Percentiles rank a stretch among this genome's conserved stretches.
Conservation (phyloP, 139 green algal species). For the Volvox africanus region DNA sequence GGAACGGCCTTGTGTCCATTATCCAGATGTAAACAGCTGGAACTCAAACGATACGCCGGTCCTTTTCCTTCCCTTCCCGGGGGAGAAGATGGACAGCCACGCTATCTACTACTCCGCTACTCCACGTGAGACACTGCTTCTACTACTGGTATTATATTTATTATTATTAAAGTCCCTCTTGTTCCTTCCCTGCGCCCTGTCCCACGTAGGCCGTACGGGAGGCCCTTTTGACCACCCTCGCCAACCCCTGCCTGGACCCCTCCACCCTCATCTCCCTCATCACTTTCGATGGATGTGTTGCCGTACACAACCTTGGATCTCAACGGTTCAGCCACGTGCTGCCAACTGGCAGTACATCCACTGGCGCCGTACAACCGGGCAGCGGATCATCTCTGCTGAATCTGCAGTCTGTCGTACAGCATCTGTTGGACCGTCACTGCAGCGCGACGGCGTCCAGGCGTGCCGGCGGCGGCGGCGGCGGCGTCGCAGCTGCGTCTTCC, state of each 20-base stretch:
- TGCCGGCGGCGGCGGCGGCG: background rate
- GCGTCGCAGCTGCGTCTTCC: no score
- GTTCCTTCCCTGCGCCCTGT: background rate
- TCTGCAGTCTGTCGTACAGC: background rate
- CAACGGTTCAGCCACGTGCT: constrained; percentile 30
- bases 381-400: background rate
- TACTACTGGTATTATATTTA: background rate
- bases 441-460: background rate
- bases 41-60: no score
- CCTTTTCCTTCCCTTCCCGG: no score
- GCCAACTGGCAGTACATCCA: background rate
- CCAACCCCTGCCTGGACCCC: background rate
- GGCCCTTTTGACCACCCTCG: background rate
- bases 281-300: constrained; percentile 37
- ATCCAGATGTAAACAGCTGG: no score
- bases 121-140: no score
- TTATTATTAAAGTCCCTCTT: background rate
- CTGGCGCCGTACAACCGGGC: background rate
- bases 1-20: no score
- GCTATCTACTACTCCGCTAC: no score
- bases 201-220: background rate
- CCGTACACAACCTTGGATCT: constrained; percentile 28
- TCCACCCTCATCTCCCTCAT: constrained; percentile 26
- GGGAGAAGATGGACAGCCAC: no score
- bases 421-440: constrained; percentile 3